Evolutionary conservation across 163 green algal species (phyloP).

Genomic region (Trebouxia gelatinosa): DNA sequence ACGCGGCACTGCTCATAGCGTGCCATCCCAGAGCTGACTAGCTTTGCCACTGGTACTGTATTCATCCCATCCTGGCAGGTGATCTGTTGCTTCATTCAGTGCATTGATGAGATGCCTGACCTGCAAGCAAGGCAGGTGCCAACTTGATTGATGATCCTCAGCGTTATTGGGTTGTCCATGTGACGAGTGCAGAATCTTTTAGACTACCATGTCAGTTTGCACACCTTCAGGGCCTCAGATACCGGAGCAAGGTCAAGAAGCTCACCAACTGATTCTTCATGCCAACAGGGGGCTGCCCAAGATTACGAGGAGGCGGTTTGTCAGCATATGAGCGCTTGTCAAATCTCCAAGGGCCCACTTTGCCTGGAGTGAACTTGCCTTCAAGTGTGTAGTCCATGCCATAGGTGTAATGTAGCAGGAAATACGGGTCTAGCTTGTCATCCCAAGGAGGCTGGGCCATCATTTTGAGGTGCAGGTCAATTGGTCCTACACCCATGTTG

Average conservation of each 20-base stretch:
- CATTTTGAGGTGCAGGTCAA: constrained; percentile 55
- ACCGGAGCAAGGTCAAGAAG: not conserved
- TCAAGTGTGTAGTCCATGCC: constrained; percentile 81
- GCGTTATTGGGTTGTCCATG: too few relatives aligned
- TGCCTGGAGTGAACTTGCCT: constrained; percentile 66
- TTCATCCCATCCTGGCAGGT: constrained; percentile 82
- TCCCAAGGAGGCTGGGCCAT: constrained; percentile 85
- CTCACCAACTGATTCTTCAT: constrained; percentile 87
- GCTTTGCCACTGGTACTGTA: constrained; percentile 66
- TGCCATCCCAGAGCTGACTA: constrained; percentile 55
- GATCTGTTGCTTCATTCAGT: constrained; percentile 81
- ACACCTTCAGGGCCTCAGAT: too few relatives aligned
- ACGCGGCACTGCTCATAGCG: not conserved
- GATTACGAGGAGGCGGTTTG: constrained; percentile 63
- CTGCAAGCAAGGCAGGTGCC: constrained; percentile 1
- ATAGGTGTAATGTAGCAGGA: constrained; percentile 96
- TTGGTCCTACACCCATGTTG: constrained; percentile 56
- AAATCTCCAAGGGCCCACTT: constrained; percentile 85
- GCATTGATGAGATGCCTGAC: constrained; percentile 63
- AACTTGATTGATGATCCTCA: not conserved
- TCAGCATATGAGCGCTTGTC: constrained; percentile 86
- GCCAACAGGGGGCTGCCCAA: constrained; percentile 59
- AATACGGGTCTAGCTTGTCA: constrained; percentile 62
- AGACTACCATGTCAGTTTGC: too few relatives aligned
- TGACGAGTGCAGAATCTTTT: too few relatives aligned